Percentiles rank a stretch among this genome's conserved stretches.
Conservation (phyloP, 306 rosid genomes). For the Malus asiatica region DNA sequence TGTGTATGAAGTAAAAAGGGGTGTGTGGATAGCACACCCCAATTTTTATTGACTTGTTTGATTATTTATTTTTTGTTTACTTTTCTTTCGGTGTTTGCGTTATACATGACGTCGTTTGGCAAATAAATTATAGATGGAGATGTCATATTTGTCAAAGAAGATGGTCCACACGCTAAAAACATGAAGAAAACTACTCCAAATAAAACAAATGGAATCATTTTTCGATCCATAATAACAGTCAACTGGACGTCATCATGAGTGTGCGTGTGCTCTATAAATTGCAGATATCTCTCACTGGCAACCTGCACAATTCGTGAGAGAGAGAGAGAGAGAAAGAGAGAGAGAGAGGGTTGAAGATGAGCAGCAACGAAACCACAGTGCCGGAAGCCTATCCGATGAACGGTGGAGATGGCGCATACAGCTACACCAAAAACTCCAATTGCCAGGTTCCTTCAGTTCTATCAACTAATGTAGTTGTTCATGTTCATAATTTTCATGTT, state of each 20-base stretch:
- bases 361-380: not conserved
- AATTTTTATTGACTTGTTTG: not conserved
- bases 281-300: not conserved
- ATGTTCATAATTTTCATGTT: not conserved
- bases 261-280: not conserved
- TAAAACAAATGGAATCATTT: not conserved
- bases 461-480: not conserved
- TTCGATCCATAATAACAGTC: not conserved
- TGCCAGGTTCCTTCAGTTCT: not conserved
- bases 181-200: too few relatives aligned
- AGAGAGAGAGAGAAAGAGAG: not conserved
- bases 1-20: too few relatives aligned
- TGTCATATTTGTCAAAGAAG: not conserved
- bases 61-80: not conserved
- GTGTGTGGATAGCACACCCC: too few relatives aligned
- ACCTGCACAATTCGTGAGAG: not conserved
- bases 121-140: not conserved
- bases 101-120: not conserved
- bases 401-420: slow-evolving; percentile 3
- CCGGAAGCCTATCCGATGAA: slow-evolving; percentile 6
- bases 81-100: not conserved
- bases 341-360: not conserved
- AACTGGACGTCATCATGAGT: too few relatives aligned
- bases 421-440: slow-evolving; percentile 16
- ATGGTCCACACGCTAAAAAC: not conserved